Evolutionary conservation across 2,329 filamentous ascomycete species (phyloP).

Genomic region (Botrytis cinerea): DNA sequence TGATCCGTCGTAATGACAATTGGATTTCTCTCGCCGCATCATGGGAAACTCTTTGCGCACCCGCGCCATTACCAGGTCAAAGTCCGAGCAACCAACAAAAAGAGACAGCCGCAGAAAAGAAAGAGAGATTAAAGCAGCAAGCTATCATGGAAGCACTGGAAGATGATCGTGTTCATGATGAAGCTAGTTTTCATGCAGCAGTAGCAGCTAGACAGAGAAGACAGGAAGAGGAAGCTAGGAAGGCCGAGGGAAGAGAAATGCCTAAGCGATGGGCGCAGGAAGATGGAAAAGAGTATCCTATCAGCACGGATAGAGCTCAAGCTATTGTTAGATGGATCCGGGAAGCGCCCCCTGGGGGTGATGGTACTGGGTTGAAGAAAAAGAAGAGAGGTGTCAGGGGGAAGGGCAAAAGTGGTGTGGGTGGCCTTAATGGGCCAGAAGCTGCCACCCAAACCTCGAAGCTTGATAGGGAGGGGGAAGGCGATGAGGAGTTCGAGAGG

Average conservation of each 20-base stretch:
- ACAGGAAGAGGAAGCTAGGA: conserved; percentile 52
- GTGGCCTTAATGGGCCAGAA: conserved; percentile 30
- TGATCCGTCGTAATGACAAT: conserved; percentile 66
- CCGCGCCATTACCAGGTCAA: conserved; percentile 54
- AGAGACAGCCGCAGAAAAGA: conserved; percentile 55
- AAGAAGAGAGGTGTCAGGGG: conserved; percentile 43
- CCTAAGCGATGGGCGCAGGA: conserved; percentile 63
- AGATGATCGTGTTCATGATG: conserved; percentile 68
- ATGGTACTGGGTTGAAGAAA: conserved; percentile 42
- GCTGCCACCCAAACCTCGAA: conserved; percentile 28
- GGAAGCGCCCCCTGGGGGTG: conserved; percentile 51
- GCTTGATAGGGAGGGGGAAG: conserved; percentile 28
- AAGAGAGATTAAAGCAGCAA: conserved; percentile 62
- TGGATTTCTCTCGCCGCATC: conserved; percentile 65
- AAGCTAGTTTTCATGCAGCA: conserved; percentile 64
- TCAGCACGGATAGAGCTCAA: conserved; percentile 68
- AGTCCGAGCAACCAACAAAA: conserved; percentile 42
- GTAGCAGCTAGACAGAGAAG: conserved; percentile 61
- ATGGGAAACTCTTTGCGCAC: conserved; percentile 73
- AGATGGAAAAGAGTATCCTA: conserved; percentile 67
- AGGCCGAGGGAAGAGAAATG: conserved; percentile 36
- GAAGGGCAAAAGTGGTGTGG: conserved; percentile 31
- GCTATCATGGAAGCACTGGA: conserved; percentile 67
- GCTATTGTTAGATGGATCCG: conserved; percentile 70
- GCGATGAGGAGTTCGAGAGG: conserved; percentile 31